Base-by-base conservation (phyloP, 2,329 filamentous ascomycete genomes). In the Ophiostoma fasciatum region DNA sequence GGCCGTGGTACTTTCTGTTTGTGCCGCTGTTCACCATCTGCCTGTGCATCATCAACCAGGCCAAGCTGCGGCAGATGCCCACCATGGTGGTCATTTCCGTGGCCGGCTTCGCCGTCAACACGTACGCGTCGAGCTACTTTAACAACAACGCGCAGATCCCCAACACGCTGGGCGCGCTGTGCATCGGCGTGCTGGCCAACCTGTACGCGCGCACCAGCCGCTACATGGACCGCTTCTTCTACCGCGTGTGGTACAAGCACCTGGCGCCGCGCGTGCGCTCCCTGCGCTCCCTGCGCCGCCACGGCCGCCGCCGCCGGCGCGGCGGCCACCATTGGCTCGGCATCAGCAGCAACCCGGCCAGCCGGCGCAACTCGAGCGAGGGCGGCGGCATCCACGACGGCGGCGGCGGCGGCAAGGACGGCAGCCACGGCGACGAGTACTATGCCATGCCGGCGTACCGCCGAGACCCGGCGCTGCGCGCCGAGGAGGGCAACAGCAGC, bases 181-280 rank as follows among this genome's bases (percentile, higher is more conserved):
- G 73, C 1, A 74, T 92, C 12, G 83, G 83, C 10, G 68, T 87
- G 23, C 59, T 84, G 33, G 82, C 82, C 4, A 92, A 92, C 46
- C 51, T 84, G 3, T 88, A 90, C 58, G 78, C 78, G 12, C 70
- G 82, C 3, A 56, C 76, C n/a, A 71, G 74, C 13, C 61, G 66
- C 4, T 61, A 71, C 42, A 53, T 68, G 6, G 66, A 77, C 46
- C 77, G 75, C 45, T 59, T 55, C 35, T 61, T 60, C 43, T 50
- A 72, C 4, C 65, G 73, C 42, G 31, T 65, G 37, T 78, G 68
- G 66, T 61, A 72, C 41, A 51, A 55, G 35, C 55, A 55, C 14
- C 47, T 76, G 1, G 55, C 60, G 19, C 65, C 60, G 2, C 53
- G 50, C 21, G 46, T 55, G 4, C 51, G 59, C 12, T 9, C 23